These are phyloP conservation scores for Aphanocladium album DNA, from an alignment of 2,329 filamentous ascomycete species.

Conservation along the genomic window DNA sequence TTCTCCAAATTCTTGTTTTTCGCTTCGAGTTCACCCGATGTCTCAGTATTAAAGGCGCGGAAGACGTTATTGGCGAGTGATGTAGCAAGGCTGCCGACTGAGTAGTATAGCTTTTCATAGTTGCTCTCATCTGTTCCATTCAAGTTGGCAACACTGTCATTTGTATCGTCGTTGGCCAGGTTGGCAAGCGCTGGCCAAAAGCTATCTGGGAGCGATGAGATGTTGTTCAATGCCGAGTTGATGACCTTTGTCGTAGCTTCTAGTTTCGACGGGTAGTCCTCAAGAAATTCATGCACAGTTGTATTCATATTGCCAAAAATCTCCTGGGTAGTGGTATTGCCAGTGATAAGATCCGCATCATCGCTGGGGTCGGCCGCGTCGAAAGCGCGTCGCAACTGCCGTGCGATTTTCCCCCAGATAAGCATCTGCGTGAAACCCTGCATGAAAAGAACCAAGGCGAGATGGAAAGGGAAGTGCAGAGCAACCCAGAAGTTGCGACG, in stretches of 20 bases:
- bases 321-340: conserved; percentile 15
- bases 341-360: conserved; percentile 18
- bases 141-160: not conserved
- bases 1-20: conserved; percentile 18
- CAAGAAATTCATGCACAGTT: conserved; percentile 21
- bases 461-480: conserved; percentile 59
- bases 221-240: conserved; percentile 22
- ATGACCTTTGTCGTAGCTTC: conserved; percentile 18
- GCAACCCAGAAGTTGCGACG: conserved; percentile 55
- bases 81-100: not conserved
- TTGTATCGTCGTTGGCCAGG: conserved; percentile 1
- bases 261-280: conserved; percentile 24
- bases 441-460: conserved; percentile 58
- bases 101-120: not conserved
- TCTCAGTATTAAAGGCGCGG: conserved; percentile 21
- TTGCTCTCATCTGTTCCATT: not conserved
- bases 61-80: conserved; percentile 9
- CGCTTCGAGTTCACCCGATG: conserved; percentile 21
- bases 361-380: conserved; percentile 14
- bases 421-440: conserved; percentile 57
- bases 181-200: conserved; percentile 23
- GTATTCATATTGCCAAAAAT: not conserved
- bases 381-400: conserved; percentile 22
- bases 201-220: conserved; percentile 23
- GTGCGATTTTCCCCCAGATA: conserved; percentile 37